These are phyloP conservation scores for Orbilia javanica DNA, from an alignment of 2,329 filamentous ascomycete species.

Conservation along the genomic window DNA sequence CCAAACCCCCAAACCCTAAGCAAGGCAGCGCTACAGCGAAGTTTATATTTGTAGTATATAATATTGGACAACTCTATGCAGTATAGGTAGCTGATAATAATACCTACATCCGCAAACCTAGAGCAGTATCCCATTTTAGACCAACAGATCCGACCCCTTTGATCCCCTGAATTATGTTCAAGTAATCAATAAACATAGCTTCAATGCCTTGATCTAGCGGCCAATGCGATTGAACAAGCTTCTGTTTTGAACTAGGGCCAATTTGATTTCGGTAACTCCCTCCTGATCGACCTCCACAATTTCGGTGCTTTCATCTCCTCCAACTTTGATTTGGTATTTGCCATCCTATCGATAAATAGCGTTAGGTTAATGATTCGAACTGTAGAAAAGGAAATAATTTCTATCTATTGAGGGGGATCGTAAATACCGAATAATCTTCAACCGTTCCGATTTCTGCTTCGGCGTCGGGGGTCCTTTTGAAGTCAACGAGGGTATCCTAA, in stretches of 20 bases:
- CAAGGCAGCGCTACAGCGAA: too few relatives aligned
- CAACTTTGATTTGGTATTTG: neutral
- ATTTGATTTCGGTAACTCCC: neutral
- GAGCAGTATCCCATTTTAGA: too few relatives aligned
- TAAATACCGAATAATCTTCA: neutral
- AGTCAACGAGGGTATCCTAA: neutral
- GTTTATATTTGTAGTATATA: neutral
- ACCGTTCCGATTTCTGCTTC: neutral
- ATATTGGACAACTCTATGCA: too few relatives aligned
- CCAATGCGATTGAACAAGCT: neutral
- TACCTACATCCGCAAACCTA: too few relatives aligned
- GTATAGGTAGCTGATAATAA: too few relatives aligned
- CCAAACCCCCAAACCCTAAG: too few relatives aligned
- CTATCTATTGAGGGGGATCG: neutral
- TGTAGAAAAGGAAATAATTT: too few relatives aligned
- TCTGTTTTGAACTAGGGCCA: neutral
- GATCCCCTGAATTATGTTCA: too few relatives aligned
- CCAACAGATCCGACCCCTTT: too few relatives aligned
- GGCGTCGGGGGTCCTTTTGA: neutral
- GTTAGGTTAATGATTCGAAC: neutral
- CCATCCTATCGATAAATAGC: neutral
- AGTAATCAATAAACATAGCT: too few relatives aligned
- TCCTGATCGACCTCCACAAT: neutral
- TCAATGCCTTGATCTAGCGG: neutral
- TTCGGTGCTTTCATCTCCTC: neutral